A percentile compares a stretch with the other conserved stretches of the same genome.
Evolutionary conservation across 495 filamentous ascomycete genomes (phyloP).

Genomic region (Daldinia bambusicola): DNA sequence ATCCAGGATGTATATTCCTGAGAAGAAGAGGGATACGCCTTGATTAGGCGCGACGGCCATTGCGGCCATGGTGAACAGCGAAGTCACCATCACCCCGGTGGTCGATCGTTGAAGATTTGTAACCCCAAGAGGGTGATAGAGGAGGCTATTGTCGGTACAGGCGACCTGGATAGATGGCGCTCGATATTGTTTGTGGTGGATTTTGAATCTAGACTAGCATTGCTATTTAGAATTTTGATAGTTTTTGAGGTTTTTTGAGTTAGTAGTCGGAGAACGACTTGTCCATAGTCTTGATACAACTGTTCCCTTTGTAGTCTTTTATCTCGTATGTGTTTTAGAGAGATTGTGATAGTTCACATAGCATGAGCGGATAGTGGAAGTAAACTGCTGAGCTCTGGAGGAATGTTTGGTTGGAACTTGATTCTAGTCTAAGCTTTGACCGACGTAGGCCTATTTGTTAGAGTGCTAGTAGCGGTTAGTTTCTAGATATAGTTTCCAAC

Average conservation of each 20-base stretch:
- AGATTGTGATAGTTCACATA: neutral
- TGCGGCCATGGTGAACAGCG: slow-evolving; percentile 25
- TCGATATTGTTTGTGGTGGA: slow-evolving; percentile 14
- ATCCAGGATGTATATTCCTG: slow-evolving; percentile 38
- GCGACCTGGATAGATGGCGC: slow-evolving; percentile 25
- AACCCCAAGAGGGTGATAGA: slow-evolving; percentile 15
- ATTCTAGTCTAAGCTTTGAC: no score
- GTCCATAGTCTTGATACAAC: neutral
- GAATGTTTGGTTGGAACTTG: neutral
- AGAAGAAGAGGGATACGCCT: slow-evolving; percentile 30
- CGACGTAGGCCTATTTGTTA: no score
- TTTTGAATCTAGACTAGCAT: slow-evolving; percentile 22
- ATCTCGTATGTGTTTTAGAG: neutral
- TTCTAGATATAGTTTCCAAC: no score
- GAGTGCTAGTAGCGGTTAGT: no score
- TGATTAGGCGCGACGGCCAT: slow-evolving; percentile 18
- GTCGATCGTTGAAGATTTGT: slow-evolving; percentile 22
- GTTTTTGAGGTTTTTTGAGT: slow-evolving; percentile 9
- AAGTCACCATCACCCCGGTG: slow-evolving; percentile 14
- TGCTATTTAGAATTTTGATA: slow-evolving; percentile 31
- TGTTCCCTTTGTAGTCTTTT: neutral
- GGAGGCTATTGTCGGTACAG: slow-evolving; percentile 11
- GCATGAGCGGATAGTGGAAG: neutral
- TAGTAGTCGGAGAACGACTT: slow-evolving; percentile 7
- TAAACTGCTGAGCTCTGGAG: no score